phyloP scores from a whole-genome alignment of 2,329 filamentous ascomycete genomes.

The Trichoderma brevicompactum region DNA sequence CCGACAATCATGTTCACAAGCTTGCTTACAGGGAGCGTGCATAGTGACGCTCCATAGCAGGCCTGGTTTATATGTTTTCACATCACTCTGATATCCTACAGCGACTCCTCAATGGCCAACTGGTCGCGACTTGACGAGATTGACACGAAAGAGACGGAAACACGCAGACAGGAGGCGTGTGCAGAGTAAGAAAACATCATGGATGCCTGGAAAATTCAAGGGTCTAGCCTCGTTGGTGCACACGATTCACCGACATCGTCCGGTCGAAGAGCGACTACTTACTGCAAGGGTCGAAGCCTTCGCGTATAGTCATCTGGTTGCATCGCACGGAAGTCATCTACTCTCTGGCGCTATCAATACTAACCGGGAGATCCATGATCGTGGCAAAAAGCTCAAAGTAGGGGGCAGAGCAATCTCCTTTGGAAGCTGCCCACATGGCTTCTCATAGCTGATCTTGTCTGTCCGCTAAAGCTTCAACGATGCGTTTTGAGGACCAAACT shows the following conservation, averaged over 20 bases:
- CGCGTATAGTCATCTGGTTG: neutral
- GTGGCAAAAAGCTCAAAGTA: neutral
- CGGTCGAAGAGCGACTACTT: neutral
- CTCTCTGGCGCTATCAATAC: neutral
- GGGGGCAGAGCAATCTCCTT: neutral
- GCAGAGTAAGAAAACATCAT: constrained; percentile 1
- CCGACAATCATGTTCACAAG: neutral
- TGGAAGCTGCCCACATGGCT: neutral
- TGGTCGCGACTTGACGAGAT: neutral
- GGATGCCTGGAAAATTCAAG: neutral
- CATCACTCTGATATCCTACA: neutral
- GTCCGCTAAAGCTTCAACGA: neutral
- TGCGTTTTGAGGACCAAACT: neutral
- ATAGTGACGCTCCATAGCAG: neutral
- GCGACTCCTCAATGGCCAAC: neutral
- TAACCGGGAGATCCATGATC: neutral
- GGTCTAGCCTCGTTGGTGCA: constrained; percentile 1
- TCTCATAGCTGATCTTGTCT: no score
- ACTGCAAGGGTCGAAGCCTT: constrained; percentile 17
- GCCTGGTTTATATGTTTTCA: neutral
- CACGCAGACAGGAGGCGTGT: constrained; percentile 6
- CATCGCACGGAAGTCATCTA: neutral
- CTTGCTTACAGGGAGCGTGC: neutral
- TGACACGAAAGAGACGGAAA: neutral
- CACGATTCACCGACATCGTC: constrained; percentile 3